Evolutionary conservation across 192 early-diverging fungal genomes (phyloP).

Genomic region (Coemansia sp.): DNA sequence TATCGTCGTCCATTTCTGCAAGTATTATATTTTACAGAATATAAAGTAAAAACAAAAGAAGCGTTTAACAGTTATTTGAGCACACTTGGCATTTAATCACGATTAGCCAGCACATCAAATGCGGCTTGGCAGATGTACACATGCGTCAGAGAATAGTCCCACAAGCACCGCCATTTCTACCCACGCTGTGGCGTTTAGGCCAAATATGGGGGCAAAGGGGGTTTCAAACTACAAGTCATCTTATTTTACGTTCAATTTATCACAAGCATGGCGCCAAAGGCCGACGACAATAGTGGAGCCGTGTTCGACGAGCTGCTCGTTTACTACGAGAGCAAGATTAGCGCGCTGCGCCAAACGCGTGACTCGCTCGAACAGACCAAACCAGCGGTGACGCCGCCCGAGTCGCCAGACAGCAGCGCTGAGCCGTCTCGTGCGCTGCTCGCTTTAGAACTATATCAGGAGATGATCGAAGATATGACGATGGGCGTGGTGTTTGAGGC

Average conservation of each 20-base stretch:
- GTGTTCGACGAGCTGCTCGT: conserved; percentile 46
- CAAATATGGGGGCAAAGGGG: background rate
- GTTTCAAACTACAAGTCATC: background rate
- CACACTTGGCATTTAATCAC: background rate
- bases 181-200: background rate
- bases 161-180: background rate
- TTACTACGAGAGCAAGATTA: conserved; percentile 42
- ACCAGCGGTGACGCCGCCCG: conserved; percentile 20
- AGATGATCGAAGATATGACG: conserved; percentile 71
- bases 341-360: conserved; percentile 30
- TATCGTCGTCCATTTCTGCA: conserved; percentile 31
- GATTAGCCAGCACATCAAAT: too few relatives aligned
- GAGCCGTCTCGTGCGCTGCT: conserved; percentile 32
- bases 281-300: conserved; percentile 13
- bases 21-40: background rate
- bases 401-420: conserved; percentile 11
- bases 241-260: background rate
- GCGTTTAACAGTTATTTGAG: too few relatives aligned
- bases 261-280: conserved; percentile 11
- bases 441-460: conserved; percentile 45
- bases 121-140: too few relatives aligned
- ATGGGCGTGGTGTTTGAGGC: conserved; percentile 72
- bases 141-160: background rate
- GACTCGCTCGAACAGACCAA: conserved; percentile 36
- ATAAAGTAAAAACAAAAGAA: background rate